These are phyloP conservation scores for Phaffomyces antillensis DNA, from an alignment of 805 yeast genomes.

Conservation along the genomic window DNA sequence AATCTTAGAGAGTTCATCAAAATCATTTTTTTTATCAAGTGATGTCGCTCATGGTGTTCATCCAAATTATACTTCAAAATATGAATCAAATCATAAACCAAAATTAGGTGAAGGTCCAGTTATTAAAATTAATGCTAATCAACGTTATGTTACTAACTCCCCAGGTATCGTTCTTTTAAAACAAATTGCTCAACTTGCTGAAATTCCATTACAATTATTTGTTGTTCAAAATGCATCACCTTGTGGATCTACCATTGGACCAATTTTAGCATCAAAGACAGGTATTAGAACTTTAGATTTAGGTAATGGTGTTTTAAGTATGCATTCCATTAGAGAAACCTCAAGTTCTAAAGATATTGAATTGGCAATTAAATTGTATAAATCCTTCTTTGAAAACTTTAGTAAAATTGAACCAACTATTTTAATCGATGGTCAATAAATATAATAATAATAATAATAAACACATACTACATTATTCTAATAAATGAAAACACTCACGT, in stretches of 20 bases:
- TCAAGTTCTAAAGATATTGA: conserved; percentile 74
- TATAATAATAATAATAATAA: no score
- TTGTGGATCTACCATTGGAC: conserved; percentile 96
- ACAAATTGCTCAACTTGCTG: conserved; percentile 55
- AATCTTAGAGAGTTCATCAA: conserved; percentile 53
- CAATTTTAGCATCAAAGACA: conserved; percentile 78
- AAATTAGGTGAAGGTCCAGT: conserved; percentile 85
- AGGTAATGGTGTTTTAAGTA: conserved; percentile 87
- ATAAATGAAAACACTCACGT: no score
- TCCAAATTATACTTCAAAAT: conserved; percentile 75
- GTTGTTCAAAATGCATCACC: conserved; percentile 92
- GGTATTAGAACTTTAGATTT: conserved; percentile 85
- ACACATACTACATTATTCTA: neutral
- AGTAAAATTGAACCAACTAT: conserved; percentile 35
- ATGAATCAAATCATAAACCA: conserved; percentile 78
- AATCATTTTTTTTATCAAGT: conserved; percentile 83
- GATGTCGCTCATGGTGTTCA: conserved; percentile 98
- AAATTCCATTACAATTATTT: conserved; percentile 83
- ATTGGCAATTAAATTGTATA: conserved; percentile 53
- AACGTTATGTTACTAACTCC: conserved; percentile 90
- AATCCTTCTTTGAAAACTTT: conserved; percentile 49
- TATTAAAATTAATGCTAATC: conserved; percentile 89
- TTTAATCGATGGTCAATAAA: conserved; percentile 27
- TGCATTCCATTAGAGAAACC: conserved; percentile 93
- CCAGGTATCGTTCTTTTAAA: conserved; percentile 79